Base-by-base conservation (phyloP, 768 basidiomycete species). In the Gloeophyllum trabeum region DNA sequence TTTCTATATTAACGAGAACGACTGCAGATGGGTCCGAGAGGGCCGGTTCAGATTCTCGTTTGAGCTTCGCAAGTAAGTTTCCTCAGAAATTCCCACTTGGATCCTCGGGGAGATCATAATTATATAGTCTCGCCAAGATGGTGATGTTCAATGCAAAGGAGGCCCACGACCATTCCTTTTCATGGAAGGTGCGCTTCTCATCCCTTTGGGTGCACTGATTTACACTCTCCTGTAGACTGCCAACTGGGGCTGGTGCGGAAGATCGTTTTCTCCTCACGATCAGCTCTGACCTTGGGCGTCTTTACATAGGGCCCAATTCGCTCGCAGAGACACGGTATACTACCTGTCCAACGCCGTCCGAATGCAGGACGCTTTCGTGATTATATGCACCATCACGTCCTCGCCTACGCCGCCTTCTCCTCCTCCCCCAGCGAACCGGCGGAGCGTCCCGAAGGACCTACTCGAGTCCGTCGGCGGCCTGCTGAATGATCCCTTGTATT, bases 221-320 rank as follows among this genome's bases (percentile, higher is more conserved):
- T 32, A 7, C 41, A 14, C 5, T 21, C 13, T 44, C 25, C 6
- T 21, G 20, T 10, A 37, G 36, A 37, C 36, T 10, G 81, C 82
- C 22, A 90, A 89, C 52, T 89, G 86, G 88, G 86, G 85, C 58
- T 91, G 88, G 85, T 82, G n/a, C n/a, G n/a, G n/a, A 71, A 35
- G 38, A 39, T 23, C 18, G 25, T 38, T 46, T 34, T 40, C 42
- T 26, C 43, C 21, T 24, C 24, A n/a, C 24, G 16, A 4, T n/a
- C 20, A 35, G 28, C 19, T 18, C 35, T 22, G 36, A 14, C 28
- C n/a, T 19, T 45, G 35, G n/a, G 40, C 36, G 28, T 24, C 22
- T 21, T 34, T n/a, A 41, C 19, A 3, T 39, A 82, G 79, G 82
- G 79, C 83, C 1, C 81, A 86, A 55, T 92, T 91, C 57, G 76